Conservation (phyloP, 257 asterid species). For the Capsicum rhomboideum region DNA sequence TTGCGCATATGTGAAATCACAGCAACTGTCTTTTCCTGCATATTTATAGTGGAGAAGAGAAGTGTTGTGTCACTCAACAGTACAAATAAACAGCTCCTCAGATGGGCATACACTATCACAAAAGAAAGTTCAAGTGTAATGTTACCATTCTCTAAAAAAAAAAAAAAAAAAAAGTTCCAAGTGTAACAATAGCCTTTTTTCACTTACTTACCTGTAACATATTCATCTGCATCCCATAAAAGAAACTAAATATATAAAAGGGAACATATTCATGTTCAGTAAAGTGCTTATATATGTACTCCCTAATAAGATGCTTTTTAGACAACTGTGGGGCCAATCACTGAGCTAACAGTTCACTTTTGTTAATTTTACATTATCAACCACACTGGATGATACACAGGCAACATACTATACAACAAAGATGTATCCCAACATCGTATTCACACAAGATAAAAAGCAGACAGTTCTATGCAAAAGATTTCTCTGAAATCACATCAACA, state of each 20-base stretch:
- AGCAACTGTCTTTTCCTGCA: conserved; percentile 92
- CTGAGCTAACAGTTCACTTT: not conserved
- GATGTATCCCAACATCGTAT: not conserved
- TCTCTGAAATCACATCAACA: not conserved
- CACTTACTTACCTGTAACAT: not conserved
- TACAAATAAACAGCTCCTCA: not conserved
- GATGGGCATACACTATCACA: not conserved
- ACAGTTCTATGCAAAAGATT: not conserved
- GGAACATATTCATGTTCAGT: not conserved
- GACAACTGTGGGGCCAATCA: not conserved
- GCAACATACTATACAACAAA: not conserved
- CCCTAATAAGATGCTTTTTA: not conserved
- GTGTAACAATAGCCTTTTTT: not conserved
- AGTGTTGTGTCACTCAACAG: not conserved
- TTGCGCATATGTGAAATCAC: conserved; percentile 92
- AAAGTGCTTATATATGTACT: not conserved
- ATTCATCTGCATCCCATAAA: not conserved
- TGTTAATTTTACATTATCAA: not conserved
- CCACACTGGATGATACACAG: not conserved
- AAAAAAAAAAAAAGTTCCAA: not conserved
- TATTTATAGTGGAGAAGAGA: not conserved
- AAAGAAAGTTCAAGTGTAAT: not conserved
- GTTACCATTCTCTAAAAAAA: too few species aligned
- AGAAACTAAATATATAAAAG: not conserved
- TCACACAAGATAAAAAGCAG: not conserved